Percentiles rank a stretch among this genome's conserved stretches.
phyloP scores from a whole-genome alignment of 2,329 filamentous ascomycete species.

The Penicillium sp. region DNA sequence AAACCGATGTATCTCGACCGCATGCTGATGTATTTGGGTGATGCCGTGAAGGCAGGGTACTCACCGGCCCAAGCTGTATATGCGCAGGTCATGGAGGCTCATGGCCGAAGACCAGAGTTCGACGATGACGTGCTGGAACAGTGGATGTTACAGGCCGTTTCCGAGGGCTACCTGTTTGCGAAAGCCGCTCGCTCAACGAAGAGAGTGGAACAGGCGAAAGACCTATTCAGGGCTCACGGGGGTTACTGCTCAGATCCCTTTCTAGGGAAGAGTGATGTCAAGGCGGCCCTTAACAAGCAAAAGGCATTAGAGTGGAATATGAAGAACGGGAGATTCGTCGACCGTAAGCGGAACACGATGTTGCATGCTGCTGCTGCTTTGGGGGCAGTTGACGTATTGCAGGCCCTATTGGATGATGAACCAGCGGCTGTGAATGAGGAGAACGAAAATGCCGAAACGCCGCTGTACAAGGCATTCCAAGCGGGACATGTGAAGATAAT shows the following conservation, averaged over 20 bases:
- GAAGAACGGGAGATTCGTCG: slow-evolving; percentile 16
- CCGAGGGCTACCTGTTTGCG: slow-evolving; percentile 26
- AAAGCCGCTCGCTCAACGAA: slow-evolving; percentile 3
- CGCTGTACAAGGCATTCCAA: slow-evolving; percentile 30
- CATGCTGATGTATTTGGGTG: slow-evolving; percentile 22
- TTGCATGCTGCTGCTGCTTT: slow-evolving; percentile 27
- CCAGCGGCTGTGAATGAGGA: slow-evolving; percentile 17
- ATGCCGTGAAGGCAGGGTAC: slow-evolving; percentile 21
- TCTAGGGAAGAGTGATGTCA: slow-evolving; percentile 18
- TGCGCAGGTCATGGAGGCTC: slow-evolving; percentile 26
- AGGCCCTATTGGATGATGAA: slow-evolving; percentile 15
- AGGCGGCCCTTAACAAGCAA: slow-evolving; percentile 6
- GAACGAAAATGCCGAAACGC: slow-evolving; percentile 28
- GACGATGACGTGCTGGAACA: slow-evolving; percentile 15
- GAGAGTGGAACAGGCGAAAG: slow-evolving; percentile 15
- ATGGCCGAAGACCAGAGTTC: slow-evolving; percentile 19
- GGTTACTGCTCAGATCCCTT: slow-evolving; percentile 27
- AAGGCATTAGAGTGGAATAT: slow-evolving; percentile 12
- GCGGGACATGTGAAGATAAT: slow-evolving; percentile 27
- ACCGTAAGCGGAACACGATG: slow-evolving; percentile 26
- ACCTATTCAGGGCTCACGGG: slow-evolving; percentile 21
- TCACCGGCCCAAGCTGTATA: slow-evolving; percentile 28
- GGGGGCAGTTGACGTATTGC: slow-evolving; percentile 15
- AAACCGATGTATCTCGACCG: slow-evolving; percentile 25
- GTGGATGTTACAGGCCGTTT: slow-evolving; percentile 25